Conservation (phyloP, 495 filamentous ascomycete species). For the Penicillium ochrochloron region DNA sequence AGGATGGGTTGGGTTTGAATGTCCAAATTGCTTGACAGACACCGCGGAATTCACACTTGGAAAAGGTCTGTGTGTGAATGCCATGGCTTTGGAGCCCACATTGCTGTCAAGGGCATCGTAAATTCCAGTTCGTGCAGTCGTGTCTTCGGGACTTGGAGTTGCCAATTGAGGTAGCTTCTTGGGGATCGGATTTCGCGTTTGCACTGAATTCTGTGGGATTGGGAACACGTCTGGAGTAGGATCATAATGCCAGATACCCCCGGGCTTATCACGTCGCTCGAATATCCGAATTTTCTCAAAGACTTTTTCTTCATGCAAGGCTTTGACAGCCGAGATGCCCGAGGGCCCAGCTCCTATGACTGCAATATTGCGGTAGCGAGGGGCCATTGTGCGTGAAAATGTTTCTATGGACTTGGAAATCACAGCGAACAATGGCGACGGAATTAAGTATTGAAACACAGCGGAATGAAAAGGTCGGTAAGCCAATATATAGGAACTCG, state of each 20-base stretch:
- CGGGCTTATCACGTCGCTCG: neutral
- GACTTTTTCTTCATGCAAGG: neutral
- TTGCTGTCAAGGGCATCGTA: neutral
- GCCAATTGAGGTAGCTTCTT: conserved; percentile 2
- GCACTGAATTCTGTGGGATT: neutral
- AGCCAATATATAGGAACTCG: neutral
- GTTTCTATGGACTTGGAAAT: neutral
- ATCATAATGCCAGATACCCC: neutral
- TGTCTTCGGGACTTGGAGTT: neutral
- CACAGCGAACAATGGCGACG: neutral
- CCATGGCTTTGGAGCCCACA: neutral
- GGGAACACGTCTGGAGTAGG: neutral
- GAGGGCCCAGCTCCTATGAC: neutral
- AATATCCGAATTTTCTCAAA: conserved; percentile 1
- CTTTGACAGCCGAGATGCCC: conserved; percentile 1
- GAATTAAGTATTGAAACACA: neutral
- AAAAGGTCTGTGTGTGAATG: neutral
- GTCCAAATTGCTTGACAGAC: neutral
- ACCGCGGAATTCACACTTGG: neutral
- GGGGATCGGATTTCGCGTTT: neutral
- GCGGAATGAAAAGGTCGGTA: neutral
- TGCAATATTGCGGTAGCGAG: neutral
- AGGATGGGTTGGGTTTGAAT: neutral
- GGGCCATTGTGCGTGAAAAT: neutral
- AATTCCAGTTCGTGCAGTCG: neutral